Percentiles rank a stretch among this genome's conserved stretches.
These are phyloP conservation scores for Beta vulgaris DNA, from an alignment of 148 eudicot genomes.

Conservation along the genomic window DNA sequence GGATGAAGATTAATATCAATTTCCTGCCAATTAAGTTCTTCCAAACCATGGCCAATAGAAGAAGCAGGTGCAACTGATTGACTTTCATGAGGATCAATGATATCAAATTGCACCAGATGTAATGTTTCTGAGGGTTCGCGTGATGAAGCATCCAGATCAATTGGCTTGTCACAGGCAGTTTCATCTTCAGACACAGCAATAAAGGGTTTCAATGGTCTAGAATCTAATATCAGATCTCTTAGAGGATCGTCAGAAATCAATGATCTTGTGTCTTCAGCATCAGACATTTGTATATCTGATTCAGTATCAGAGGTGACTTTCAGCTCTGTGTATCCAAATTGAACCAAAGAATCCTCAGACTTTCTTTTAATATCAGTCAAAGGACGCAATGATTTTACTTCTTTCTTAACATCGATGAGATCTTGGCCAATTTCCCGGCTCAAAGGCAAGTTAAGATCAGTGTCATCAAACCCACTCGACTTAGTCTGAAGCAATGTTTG, in stretches of 20 bases:
- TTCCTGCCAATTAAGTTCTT: conserved; percentile 56
- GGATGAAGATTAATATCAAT: conserved; percentile 32
- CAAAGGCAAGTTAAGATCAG: conserved; percentile 36
- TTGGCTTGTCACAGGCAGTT: conserved; percentile 28
- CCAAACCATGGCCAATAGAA: conserved; percentile 49
- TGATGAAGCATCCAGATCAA: conserved; percentile 29
- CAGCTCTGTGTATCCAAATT: conserved; percentile 53
- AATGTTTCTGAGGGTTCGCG: conserved; percentile 33
- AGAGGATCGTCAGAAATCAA: conserved; percentile 29
- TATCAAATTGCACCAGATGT: conserved; percentile 30
- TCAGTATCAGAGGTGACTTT: conserved; percentile 64
- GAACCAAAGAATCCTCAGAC: conserved; percentile 38
- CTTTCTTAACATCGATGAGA: conserved; percentile 30
- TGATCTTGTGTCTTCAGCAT: conserved; percentile 33
- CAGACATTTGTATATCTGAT: conserved; percentile 49
- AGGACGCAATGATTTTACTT: conserved; percentile 23
- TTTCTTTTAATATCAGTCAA: conserved; percentile 19
- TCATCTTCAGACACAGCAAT: conserved; percentile 32
- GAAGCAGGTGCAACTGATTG: conserved; percentile 28
- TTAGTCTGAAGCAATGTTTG: conserved; percentile 36
- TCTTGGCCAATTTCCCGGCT: conserved; percentile 29
- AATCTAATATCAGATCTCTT: conserved; percentile 30
- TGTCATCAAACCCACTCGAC: conserved; percentile 34
- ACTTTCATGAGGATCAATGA: conserved; percentile 20
- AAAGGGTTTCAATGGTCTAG: conserved; percentile 32